Evolutionary conservation across 164 flowering plant genomes (phyloP).

Genomic region (Buxus sempervirens): DNA sequence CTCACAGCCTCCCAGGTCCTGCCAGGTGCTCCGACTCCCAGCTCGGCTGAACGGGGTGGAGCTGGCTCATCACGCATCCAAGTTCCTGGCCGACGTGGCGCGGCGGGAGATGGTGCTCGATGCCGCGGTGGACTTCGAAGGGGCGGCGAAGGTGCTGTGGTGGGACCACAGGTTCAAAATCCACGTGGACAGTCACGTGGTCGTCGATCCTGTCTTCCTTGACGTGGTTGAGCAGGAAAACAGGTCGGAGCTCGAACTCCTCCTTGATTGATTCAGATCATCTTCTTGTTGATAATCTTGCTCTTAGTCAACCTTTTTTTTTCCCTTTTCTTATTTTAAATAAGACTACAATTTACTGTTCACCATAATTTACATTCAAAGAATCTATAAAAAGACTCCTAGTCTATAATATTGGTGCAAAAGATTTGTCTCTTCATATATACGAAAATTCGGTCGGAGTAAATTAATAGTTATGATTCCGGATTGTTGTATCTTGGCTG

Average conservation of each 20-base stretch:
- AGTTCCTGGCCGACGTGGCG: conserved; percentile 57
- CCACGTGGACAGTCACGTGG: conserved; percentile 68
- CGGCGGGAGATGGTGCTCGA: conserved; percentile 72
- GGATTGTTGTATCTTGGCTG: no score
- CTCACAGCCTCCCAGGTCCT: conserved; percentile 59
- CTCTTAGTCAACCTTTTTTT: no score
- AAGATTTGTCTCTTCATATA: no score
- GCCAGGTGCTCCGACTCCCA: conserved; percentile 58
- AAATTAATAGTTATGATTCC: no score
- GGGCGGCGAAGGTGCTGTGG: conserved; percentile 67
- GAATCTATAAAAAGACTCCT: no score
- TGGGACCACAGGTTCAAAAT: conserved; percentile 66
- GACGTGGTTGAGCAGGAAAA: conserved; percentile 80
- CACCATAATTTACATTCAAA: no score
- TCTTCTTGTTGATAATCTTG: no score
- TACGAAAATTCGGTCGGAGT: no score
- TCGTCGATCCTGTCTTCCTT: conserved; percentile 74
- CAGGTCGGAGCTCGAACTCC: conserved; percentile 39
- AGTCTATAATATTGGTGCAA: no score
- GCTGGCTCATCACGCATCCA: conserved; percentile 52
- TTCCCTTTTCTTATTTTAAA: no score
- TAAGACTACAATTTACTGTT: no score
- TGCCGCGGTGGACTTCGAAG: conserved; percentile 65
- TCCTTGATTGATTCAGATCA: background rate
- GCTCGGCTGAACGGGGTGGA: conserved; percentile 60